Conservation (phyloP, 1,139 yeast genomes). For the Sugiyamaella sp. region DNA sequence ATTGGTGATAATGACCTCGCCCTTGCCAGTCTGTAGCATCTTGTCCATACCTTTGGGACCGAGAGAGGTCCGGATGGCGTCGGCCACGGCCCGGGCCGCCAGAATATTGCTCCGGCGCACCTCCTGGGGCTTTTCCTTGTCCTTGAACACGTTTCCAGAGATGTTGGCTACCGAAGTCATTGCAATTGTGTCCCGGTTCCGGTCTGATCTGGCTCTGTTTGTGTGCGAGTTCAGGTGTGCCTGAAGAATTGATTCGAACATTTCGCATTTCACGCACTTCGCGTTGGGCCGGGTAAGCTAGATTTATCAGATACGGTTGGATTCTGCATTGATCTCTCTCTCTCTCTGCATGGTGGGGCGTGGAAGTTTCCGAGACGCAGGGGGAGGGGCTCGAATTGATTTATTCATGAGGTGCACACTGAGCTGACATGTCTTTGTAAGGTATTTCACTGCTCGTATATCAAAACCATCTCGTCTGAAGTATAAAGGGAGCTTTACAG, state of each 20-base stretch:
- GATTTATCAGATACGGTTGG: too few relatives aligned
- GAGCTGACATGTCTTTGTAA: too few relatives aligned
- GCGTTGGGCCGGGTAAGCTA: constrained; percentile 14
- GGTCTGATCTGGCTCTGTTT: not conserved
- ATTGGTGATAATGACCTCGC: constrained; percentile 92
- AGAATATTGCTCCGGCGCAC: constrained; percentile 90
- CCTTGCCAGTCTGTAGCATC: constrained; percentile 88
- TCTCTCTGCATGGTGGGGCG: too few relatives aligned
- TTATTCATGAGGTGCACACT: too few relatives aligned
- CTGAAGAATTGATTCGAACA: constrained; percentile 16
- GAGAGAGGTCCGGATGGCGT: constrained; percentile 93
- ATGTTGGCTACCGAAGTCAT: constrained; percentile 48
- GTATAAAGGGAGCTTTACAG: too few relatives aligned
- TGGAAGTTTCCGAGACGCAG: too few relatives aligned
- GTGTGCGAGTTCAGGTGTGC: too few relatives aligned
- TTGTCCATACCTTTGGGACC: constrained; percentile 99
- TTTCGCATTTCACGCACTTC: not conserved
- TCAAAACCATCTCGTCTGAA: too few relatives aligned
- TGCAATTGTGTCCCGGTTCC: too few relatives aligned
- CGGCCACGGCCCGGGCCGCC: constrained; percentile 97
- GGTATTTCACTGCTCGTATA: too few relatives aligned
- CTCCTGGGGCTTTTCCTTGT: constrained; percentile 96
- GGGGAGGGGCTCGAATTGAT: too few relatives aligned
- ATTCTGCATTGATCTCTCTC: too few relatives aligned
- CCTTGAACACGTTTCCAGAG: constrained; percentile 87